phyloP scores from a whole-genome alignment of 129 eudicot species.

The Ambrosia trifida region DNA sequence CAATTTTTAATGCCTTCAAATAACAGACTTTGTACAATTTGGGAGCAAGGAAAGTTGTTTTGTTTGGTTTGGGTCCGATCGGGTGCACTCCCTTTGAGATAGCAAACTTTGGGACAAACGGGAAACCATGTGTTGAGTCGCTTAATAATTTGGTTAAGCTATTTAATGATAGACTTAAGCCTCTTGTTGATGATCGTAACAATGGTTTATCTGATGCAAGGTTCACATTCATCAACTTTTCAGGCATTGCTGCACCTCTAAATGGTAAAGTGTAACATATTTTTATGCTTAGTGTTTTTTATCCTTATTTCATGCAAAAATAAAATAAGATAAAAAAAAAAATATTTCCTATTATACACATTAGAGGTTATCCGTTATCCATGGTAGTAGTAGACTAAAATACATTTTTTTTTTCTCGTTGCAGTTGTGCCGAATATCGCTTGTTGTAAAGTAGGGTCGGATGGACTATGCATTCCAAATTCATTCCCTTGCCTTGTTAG shows the following conservation, averaged over 20 bases:
- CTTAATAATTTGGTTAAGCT: slow-evolving; percentile 20
- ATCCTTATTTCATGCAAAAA: not conserved
- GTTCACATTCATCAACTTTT: slow-evolving; percentile 27
- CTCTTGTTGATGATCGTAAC: slow-evolving; percentile 36
- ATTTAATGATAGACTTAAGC: slow-evolving; percentile 39
- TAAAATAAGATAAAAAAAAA: not conserved
- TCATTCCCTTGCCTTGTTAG: slow-evolving; percentile 12
- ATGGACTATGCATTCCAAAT: slow-evolving; percentile 27
- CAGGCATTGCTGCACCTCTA: slow-evolving; percentile 20
- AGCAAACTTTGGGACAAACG: not conserved
- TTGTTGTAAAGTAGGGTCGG: slow-evolving; percentile 27
- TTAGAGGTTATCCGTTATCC: too few relatives aligned
- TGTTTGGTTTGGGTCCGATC: slow-evolving; percentile 35
- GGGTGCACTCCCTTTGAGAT: slow-evolving; percentile 46
- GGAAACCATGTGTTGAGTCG: slow-evolving; percentile 27
- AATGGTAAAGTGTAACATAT: not conserved
- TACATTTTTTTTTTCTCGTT: not conserved
- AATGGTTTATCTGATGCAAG: slow-evolving; percentile 20
- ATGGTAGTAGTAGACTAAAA: not conserved
- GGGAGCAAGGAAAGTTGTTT: slow-evolving; percentile 51
- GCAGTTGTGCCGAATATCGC: slow-evolving; percentile 11
- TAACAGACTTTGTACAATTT: slow-evolving; percentile 34
- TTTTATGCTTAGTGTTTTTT: not conserved
- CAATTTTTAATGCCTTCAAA: not conserved
- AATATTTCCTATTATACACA: too few relatives aligned